Base-by-base conservation (phyloP, 192 early-diverging fungal species). In the Coemansia sp. region DNA sequence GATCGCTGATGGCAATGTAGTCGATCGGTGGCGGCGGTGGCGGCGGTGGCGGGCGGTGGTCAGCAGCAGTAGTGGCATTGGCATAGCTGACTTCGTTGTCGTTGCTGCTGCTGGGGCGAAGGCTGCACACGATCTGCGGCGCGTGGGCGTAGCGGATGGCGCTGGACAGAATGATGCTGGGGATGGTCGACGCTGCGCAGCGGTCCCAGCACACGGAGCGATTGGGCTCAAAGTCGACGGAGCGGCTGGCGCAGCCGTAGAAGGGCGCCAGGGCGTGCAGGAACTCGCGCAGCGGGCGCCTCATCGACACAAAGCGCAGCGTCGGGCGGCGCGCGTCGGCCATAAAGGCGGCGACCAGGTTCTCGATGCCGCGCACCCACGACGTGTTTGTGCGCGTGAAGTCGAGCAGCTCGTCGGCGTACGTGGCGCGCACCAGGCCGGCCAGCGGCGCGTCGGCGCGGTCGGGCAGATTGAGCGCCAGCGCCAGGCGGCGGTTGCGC, bases 401-500 rank as follows among this genome's bases (percentile, higher is more conserved):
- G 53, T 87, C 86, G 49, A 95, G 65, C 32, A 98, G 73, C 10
- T 86, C 85, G 81, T 88, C 51, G 73, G 85, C 45, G 84, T 94
- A 62, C 67, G 77, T 37, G 81, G 74, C n/a, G 49, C 73, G 39
- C 7, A 74, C 68, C 32, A 83, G 71, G 17, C 81, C 74, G 3
- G 68, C 61, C 42, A 77, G 42, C 32, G 75, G 76, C 2, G 71
- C 68, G 6, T 77, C 76, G 11, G 60, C 73, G 10, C 65, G 71
- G n/a, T 89, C 85, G 1, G 74, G 67, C 17, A 91, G 76, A 22
- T 93, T 88, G 29, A 98, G 66, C 0, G 96, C 96, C 35, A 86
- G 76, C 0, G 95, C 94, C 11, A 98, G 77, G 17, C 85, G 68
- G 19, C 87, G 84, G 76, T 96, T 96, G 32, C 96, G 89, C 69